A percentile compares a stretch with the other conserved stretches of the same genome.
Conservation (phyloP, 1,284 basidiomycete genomes). For the Clitocybe nebularis region DNA sequence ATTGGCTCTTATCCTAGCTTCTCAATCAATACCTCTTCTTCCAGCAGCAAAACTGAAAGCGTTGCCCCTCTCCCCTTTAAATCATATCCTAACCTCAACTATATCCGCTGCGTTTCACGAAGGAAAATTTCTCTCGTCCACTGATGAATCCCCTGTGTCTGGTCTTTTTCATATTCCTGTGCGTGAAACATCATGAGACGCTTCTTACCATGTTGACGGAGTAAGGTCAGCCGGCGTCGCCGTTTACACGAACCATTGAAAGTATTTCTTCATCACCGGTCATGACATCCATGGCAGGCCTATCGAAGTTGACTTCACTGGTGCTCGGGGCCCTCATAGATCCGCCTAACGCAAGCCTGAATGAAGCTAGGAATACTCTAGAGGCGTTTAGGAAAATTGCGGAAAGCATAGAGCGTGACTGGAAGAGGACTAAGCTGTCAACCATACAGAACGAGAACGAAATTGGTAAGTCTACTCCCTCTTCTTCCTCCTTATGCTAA, state of each 20-base stretch:
- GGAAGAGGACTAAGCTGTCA: slow-evolving; percentile 45
- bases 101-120: slow-evolving; percentile 48
- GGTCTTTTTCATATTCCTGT: slow-evolving; percentile 31
- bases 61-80: slow-evolving; percentile 49
- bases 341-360: slow-evolving; percentile 11
- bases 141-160: slow-evolving; percentile 29
- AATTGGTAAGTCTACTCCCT: slow-evolving; percentile 32
- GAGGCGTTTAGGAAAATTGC: slow-evolving; percentile 24
- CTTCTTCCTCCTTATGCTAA: slow-evolving; percentile 3
- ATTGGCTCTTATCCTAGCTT: slow-evolving; percentile 45
- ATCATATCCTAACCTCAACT: slow-evolving; percentile 42
- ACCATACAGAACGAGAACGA: slow-evolving; percentile 25
- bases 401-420: slow-evolving; percentile 45
- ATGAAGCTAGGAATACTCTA: slow-evolving; percentile 10
- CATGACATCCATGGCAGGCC: slow-evolving; percentile 16
- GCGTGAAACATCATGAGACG: too few species aligned
- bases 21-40: slow-evolving; percentile 54
- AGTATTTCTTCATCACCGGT: slow-evolving; percentile 13
- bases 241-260: slow-evolving; percentile 9
- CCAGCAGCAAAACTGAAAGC: slow-evolving; percentile 48
- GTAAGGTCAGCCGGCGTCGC: slow-evolving; percentile 6
- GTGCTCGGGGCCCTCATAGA: slow-evolving; percentile 15
- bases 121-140: slow-evolving; percentile 45
- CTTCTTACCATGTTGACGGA: too few species aligned
- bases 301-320: slow-evolving; percentile 17